phyloP scores from a whole-genome alignment of 2,329 filamentous ascomycete species.

The Saccharata proteae region DNA sequence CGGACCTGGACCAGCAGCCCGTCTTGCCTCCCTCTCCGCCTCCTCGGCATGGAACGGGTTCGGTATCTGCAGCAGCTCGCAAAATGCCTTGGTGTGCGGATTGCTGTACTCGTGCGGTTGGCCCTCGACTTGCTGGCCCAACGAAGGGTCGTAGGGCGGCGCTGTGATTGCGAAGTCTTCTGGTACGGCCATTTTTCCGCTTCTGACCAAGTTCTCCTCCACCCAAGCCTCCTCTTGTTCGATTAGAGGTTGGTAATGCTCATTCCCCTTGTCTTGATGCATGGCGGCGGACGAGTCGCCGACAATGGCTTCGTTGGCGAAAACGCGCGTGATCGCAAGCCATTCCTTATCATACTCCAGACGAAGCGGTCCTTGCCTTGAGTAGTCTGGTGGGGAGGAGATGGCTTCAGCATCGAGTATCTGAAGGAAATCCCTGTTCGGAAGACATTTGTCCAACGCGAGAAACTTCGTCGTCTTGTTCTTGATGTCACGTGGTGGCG shows the following conservation, averaged over 20 bases:
- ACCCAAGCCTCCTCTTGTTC: slow-evolving; percentile 67
- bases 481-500: slow-evolving; percentile 57
- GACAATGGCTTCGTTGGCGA: slow-evolving; percentile 48
- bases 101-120: slow-evolving; percentile 74
- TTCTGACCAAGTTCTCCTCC: slow-evolving; percentile 56
- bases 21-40: slow-evolving; percentile 53
- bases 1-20: slow-evolving; percentile 42
- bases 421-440: slow-evolving; percentile 70
- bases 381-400: slow-evolving; percentile 16
- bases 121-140: slow-evolving; percentile 46
- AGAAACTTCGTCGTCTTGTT: slow-evolving; percentile 77
- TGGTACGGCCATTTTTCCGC: slow-evolving; percentile 55
- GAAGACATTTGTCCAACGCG: slow-evolving; percentile 82
- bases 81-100: slow-evolving; percentile 74
- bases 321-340: slow-evolving; percentile 83
- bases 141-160: slow-evolving; percentile 50
- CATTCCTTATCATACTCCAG: slow-evolving; percentile 86
- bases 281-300: slow-evolving; percentile 39
- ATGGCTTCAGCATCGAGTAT: slow-evolving; percentile 47
- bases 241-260: slow-evolving; percentile 55
- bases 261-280: slow-evolving; percentile 54
- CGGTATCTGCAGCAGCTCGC: slow-evolving; percentile 60
- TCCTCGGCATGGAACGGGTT: slow-evolving; percentile 66
- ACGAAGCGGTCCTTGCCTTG: slow-evolving; percentile 37
- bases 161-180: slow-evolving; percentile 69